Percentiles rank a stretch among this genome's conserved stretches.
phyloP scores from a whole-genome alignment of 2,329 filamentous ascomycete genomes.

The Colletotrichum destructivum region DNA sequence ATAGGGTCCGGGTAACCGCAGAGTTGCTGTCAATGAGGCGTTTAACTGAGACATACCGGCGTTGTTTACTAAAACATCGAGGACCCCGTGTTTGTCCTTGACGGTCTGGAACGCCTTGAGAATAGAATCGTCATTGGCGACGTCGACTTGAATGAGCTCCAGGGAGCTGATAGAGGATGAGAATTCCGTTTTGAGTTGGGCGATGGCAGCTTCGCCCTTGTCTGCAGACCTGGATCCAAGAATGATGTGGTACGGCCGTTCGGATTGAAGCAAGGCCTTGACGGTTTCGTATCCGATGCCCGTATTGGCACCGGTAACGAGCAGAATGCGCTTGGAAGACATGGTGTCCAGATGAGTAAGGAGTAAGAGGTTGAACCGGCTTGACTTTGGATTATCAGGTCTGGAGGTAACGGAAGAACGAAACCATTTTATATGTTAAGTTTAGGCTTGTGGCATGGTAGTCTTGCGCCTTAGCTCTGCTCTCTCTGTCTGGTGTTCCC shows the following conservation, averaged over 20 bases:
- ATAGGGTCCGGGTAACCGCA: background rate
- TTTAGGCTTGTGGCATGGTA: background rate
- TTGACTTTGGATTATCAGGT: too few relatives aligned
- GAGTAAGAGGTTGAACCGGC: too few relatives aligned
- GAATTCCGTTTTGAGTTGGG: conserved; percentile 57
- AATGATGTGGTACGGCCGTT: conserved; percentile 67
- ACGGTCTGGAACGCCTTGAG: conserved; percentile 48
- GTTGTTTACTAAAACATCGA: conserved; percentile 55
- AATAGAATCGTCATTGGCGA: conserved; percentile 65
- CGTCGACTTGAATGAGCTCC: conserved; percentile 65
- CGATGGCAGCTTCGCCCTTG: conserved; percentile 66
- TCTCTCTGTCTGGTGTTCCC: background rate
- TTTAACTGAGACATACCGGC: conserved; percentile 45
- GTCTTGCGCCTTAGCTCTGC: background rate
- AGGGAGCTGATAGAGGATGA: conserved; percentile 59
- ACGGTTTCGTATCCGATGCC: conserved; percentile 73
- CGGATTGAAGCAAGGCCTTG: conserved; percentile 65
- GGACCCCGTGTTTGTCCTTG: conserved; percentile 45
- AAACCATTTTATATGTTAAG: too few relatives aligned
- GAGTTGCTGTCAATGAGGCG: conserved; percentile 28
- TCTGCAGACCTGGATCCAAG: conserved; percentile 66
- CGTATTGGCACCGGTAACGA: conserved; percentile 74
- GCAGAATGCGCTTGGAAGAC: conserved; percentile 54
- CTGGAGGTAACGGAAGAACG: background rate
- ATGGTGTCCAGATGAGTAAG: background rate